These are phyloP conservation scores for Rubroboletus pulcherrimus DNA, from an alignment of 768 basidiomycete species.

Conservation along the genomic window DNA sequence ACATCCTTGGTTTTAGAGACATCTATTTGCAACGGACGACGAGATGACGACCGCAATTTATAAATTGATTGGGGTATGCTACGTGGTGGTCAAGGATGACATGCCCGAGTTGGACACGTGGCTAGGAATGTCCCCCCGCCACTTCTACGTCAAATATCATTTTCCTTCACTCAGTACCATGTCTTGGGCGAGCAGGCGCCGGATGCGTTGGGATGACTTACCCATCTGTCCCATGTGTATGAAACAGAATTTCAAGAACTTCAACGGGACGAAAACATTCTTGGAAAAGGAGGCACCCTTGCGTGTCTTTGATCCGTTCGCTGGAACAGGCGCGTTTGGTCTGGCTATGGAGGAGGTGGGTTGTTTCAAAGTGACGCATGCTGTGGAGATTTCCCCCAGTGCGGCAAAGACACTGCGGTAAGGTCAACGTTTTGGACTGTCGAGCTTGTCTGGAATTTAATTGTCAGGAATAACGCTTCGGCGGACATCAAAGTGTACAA, in stretches of 20 bases:
- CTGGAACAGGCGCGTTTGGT: slow-evolving; percentile 57
- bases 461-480: slow-evolving; percentile 46
- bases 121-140: slow-evolving; percentile 49
- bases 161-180: slow-evolving; percentile 42
- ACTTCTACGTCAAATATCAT: slow-evolving; percentile 54
- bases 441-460: slow-evolving; percentile 1
- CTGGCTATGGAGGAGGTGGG: slow-evolving; percentile 53
- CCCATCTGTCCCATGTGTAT: slow-evolving; percentile 47
- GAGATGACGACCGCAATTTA: slow-evolving; percentile 28
- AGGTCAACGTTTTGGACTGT: slow-evolving; percentile 10
- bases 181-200: slow-evolving; percentile 36
- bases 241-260: slow-evolving; percentile 27
- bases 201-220: slow-evolving; percentile 35
- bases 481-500: slow-evolving; percentile 56
- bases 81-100: slow-evolving; percentile 39
- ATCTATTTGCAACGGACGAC: slow-evolving; percentile 59
- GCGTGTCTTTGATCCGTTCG: slow-evolving; percentile 41
- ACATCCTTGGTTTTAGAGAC: slow-evolving; percentile 39
- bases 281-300: slow-evolving; percentile 24
- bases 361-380: slow-evolving; percentile 57
- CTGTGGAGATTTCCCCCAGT: slow-evolving; percentile 72
- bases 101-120: slow-evolving; percentile 39
- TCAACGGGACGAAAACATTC: slow-evolving; percentile 34
- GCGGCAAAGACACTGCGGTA: slow-evolving; percentile 66
- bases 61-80: slow-evolving; percentile 47